Evolutionary conservation across 2,329 filamentous ascomycete genomes (phyloP).

Genomic region (Aspergillus tamarii): DNA sequence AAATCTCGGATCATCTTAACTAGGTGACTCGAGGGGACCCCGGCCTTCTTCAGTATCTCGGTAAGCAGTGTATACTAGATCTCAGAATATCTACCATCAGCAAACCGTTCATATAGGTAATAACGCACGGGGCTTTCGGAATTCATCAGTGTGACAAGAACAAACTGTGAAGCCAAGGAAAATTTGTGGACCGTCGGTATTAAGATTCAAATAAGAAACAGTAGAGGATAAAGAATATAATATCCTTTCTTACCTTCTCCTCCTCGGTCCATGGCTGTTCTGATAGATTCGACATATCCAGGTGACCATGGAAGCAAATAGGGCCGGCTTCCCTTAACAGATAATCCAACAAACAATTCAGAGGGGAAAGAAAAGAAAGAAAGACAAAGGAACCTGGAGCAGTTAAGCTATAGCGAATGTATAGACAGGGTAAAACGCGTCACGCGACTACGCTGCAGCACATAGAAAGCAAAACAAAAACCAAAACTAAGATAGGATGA

Average conservation of each 20-base stretch:
- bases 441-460: slow-evolving; percentile 19
- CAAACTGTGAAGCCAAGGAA: background rate
- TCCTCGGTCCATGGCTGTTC: slow-evolving; percentile 50
- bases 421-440: slow-evolving; percentile 14
- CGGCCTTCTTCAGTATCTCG: slow-evolving; percentile 46
- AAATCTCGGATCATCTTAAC: slow-evolving; percentile 43
- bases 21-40: slow-evolving; percentile 41
- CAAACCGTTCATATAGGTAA: background rate
- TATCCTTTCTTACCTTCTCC: slow-evolving; percentile 45
- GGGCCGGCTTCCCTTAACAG: slow-evolving; percentile 16
- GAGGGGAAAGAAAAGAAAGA: background rate
- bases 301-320: slow-evolving; percentile 38
- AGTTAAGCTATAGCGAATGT: slow-evolving; percentile 18
- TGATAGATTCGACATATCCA: slow-evolving; percentile 49
- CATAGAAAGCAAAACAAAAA: slow-evolving; percentile 15
- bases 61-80: slow-evolving; percentile 46
- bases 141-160: background rate
- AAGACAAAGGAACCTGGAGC: background rate
- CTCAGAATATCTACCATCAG: slow-evolving; percentile 8
- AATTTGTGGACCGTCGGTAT: background rate
- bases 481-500: slow-evolving; percentile 5
- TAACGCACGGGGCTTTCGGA: background rate
- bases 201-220: background rate
- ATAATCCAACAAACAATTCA: slow-evolving; percentile 9
- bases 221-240: background rate